These are phyloP conservation scores for Penicillium daleae DNA, from an alignment of 495 filamentous ascomycete species.

Conservation along the genomic window DNA sequence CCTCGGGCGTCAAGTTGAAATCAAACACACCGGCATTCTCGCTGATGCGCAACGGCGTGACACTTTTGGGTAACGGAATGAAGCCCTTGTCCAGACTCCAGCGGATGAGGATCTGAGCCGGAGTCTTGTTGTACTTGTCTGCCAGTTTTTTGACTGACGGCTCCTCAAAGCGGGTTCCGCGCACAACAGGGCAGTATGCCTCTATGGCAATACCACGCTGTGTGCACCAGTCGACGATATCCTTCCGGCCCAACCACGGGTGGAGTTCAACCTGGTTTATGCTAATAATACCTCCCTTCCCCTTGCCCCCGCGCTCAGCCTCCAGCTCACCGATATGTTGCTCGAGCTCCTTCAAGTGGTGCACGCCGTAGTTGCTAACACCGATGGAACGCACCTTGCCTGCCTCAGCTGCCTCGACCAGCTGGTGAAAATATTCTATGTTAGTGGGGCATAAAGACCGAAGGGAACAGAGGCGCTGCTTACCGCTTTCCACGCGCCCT, in stretches of 20 bases:
- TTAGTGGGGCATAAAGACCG: neutral
- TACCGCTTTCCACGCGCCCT: constrained; percentile 64
- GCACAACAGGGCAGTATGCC: constrained; percentile 67
- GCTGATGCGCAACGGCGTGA: constrained; percentile 63
- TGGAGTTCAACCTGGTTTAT: constrained; percentile 75
- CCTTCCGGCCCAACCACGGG: constrained; percentile 65
- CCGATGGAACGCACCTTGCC: constrained; percentile 64
- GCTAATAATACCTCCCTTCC: constrained; percentile 54
- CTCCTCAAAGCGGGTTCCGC: constrained; percentile 60
- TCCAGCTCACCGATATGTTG: constrained; percentile 24
- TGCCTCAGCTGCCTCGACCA: constrained; percentile 65
- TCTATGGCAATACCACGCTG: constrained; percentile 60
- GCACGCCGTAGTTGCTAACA: constrained; percentile 69
- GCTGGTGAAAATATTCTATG: constrained; percentile 7
- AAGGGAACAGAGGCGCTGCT: constrained; percentile 3
- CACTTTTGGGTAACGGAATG: constrained; percentile 78
- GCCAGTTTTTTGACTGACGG: constrained; percentile 52
- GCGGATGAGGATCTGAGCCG: constrained; percentile 64
- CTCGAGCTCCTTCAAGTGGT: constrained; percentile 66
- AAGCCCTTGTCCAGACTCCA: constrained; percentile 60
- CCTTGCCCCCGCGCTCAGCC: constrained; percentile 34
- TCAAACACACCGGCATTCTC: constrained; percentile 72
- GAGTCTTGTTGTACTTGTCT: constrained; percentile 60
- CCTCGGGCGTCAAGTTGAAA: constrained; percentile 66
- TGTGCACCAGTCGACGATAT: constrained; percentile 59